A percentile compares a stretch with the other conserved stretches of the same genome.
These are phyloP conservation scores for Fonsecaea erecta DNA, from an alignment of 2,329 filamentous ascomycete species.

Conservation along the genomic window DNA sequence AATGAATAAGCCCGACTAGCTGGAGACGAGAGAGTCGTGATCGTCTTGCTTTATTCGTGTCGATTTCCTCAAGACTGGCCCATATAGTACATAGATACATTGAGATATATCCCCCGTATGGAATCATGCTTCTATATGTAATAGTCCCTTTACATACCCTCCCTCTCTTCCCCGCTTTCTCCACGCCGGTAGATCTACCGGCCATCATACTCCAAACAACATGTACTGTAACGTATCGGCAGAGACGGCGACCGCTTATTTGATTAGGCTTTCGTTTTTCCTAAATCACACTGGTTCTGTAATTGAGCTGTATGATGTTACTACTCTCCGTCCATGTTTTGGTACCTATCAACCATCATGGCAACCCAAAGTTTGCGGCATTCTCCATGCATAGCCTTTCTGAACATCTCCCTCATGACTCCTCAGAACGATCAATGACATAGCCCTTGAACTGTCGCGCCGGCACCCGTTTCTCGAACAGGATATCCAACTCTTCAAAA, in stretches of 20 bases:
- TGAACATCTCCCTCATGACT: neutral
- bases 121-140: neutral
- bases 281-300: too few species aligned
- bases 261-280: neutral
- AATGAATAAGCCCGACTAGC: neutral
- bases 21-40: neutral
- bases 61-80: neutral
- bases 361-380: neutral
- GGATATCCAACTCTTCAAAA: conserved; percentile 37
- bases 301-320: too few species aligned
- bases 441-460: conserved; percentile 23
- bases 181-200: neutral
- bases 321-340: too few species aligned
- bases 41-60: neutral
- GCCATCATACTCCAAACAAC: neutral
- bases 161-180: neutral
- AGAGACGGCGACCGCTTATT: neutral
- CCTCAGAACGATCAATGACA: neutral
- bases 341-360: neutral
- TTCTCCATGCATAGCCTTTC: neutral
- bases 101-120: too few species aligned
- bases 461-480: conserved; percentile 29
- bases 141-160: neutral
- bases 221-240: neutral
- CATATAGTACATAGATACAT: neutral